These are phyloP conservation scores for Chimonanthus praecox DNA, from an alignment of 164 flowering plant genomes.

Conservation along the genomic window DNA sequence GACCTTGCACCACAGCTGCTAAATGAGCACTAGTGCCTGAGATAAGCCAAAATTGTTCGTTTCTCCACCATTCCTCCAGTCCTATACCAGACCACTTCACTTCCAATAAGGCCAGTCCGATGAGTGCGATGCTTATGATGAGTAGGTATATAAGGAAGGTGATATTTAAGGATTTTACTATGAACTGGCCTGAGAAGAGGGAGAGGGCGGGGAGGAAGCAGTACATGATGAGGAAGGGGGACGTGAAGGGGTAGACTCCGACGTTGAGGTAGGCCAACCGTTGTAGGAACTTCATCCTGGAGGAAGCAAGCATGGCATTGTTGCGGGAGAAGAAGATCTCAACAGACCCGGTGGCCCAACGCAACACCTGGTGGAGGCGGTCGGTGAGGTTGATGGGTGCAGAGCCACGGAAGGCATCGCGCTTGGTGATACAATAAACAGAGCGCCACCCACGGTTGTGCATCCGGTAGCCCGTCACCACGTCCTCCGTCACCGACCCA, in stretches of 20 bases:
- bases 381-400: conserved; percentile 83
- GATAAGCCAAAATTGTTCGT: conserved; percentile 82
- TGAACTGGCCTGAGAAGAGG: conserved; percentile 70
- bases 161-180: conserved; percentile 41
- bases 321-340: conserved; percentile 79
- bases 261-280: conserved; percentile 72
- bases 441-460: conserved; percentile 89
- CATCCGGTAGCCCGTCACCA: conserved; percentile 85
- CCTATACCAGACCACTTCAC: conserved; percentile 72
- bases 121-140: conserved; percentile 42
- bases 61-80: conserved; percentile 85
- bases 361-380: conserved; percentile 71
- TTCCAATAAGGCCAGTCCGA: conserved; percentile 53
- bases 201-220: conserved; percentile 83
- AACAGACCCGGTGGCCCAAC: conserved; percentile 88
- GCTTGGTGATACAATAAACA: conserved; percentile 67
- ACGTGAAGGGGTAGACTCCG: conserved; percentile 76
- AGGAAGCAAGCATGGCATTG: conserved; percentile 55
- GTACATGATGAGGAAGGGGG: conserved; percentile 57
- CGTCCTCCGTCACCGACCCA: conserved; percentile 83
- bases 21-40: conserved; percentile 74
- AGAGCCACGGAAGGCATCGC: conserved; percentile 74
- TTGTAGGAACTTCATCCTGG: conserved; percentile 48
- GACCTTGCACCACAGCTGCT: conserved; percentile 67
- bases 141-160: conserved; percentile 54